Evolutionary conservation across 495 filamentous ascomycete species (phyloP).

Genomic region (Penicillium diatomitis): DNA sequence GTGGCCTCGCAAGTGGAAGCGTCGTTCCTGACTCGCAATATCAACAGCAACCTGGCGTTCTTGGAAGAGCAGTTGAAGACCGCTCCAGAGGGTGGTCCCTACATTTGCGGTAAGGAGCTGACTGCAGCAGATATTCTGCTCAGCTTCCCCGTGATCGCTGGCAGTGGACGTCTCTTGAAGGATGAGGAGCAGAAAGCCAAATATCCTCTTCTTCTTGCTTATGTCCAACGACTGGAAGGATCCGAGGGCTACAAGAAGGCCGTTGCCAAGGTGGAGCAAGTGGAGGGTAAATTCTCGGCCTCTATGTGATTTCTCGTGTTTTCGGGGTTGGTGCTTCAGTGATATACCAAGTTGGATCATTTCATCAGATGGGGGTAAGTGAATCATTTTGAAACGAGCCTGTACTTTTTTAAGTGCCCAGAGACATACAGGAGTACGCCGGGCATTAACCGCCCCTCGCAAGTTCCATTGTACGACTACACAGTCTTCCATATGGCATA

Average conservation of each 20-base stretch:
- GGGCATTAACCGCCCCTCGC: too few species aligned
- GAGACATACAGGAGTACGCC: too few species aligned
- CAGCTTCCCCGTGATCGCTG: slow-evolving; percentile 60
- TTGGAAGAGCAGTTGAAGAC: slow-evolving; percentile 62
- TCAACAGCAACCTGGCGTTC: slow-evolving; percentile 58
- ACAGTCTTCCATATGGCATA: too few species aligned
- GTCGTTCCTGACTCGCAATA: slow-evolving; percentile 52
- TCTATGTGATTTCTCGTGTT: slow-evolving; percentile 17
- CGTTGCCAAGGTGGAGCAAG: slow-evolving; percentile 48
- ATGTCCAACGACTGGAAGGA: slow-evolving; percentile 51
- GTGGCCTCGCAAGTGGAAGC: slow-evolving; percentile 54
- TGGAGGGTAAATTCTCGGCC: slow-evolving; percentile 48
- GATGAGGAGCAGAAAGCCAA: slow-evolving; percentile 41
- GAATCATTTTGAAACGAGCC: too few species aligned
- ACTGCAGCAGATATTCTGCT: slow-evolving; percentile 77
- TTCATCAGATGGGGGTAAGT: too few species aligned
- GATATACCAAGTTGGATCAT: too few species aligned
- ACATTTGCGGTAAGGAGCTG: slow-evolving; percentile 60
- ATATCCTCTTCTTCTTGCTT: slow-evolving; percentile 55
- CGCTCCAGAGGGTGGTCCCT: slow-evolving; percentile 53
- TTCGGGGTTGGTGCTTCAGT: too few species aligned
- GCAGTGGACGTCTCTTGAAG: slow-evolving; percentile 32
- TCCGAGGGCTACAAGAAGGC: slow-evolving; percentile 55
- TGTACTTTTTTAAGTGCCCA: too few species aligned
- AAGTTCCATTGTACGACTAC: too few species aligned